phyloP scores from a whole-genome alignment of 163 green algal genomes.

The Smithsoniella earleae region DNA sequence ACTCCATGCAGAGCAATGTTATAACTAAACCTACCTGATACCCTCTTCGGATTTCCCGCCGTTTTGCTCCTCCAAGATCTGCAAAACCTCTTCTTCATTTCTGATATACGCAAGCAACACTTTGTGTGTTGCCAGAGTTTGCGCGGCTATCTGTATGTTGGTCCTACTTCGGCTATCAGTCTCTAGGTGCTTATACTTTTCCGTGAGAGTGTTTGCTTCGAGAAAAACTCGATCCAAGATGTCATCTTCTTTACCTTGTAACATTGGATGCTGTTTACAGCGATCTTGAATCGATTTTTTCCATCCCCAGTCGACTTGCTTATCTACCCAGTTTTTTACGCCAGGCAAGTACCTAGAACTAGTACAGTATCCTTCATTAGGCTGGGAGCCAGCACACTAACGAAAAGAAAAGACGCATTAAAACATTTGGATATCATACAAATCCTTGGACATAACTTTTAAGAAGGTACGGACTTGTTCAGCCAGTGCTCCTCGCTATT shows the following conservation, averaged over 20 bases:
- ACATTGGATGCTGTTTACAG: neutral
- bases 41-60: slow-evolving; percentile 15
- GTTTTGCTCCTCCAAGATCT: slow-evolving; percentile 26
- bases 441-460: too few relatives aligned
- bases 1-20: neutral
- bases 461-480: too few relatives aligned
- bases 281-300: slow-evolving; percentile 21
- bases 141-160: slow-evolving; percentile 1
- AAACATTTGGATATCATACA: too few relatives aligned
- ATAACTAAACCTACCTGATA: neutral
- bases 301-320: slow-evolving; percentile 15
- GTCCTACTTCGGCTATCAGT: slow-evolving; percentile 21
- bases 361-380: too few relatives aligned
- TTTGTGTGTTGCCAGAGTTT: slow-evolving; percentile 25
- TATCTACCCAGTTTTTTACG: slow-evolving; percentile 19
- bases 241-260: slow-evolving; percentile 14
- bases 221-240: neutral
- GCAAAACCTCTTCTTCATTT: slow-evolving; percentile 16
- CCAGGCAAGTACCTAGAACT: slow-evolving; percentile 8
- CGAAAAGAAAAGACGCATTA: too few relatives aligned
- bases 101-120: slow-evolving; percentile 6
- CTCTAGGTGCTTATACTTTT: slow-evolving; percentile 7
- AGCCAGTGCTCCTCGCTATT: too few relatives aligned
- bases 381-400: too few relatives aligned
- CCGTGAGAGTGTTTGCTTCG: neutral